Evolutionary conservation across 805 yeast genomes (phyloP).

Genomic region (Lipomyces kockii): DNA sequence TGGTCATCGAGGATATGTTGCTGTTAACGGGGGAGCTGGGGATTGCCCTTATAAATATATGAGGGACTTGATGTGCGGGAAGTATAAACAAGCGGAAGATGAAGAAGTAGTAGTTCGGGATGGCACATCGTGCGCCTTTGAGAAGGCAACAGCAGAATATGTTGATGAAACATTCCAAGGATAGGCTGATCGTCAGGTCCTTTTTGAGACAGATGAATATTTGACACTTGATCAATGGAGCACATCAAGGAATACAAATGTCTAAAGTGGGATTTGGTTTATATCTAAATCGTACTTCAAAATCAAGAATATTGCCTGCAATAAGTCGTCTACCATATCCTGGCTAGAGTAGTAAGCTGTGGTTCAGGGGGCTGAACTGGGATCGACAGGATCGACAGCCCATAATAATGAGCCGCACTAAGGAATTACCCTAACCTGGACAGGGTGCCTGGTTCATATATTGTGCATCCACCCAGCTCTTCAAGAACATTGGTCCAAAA

Average conservation of each 20-base stretch:
- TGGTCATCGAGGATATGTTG: constrained; percentile 17
- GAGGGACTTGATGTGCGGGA: constrained; percentile 4
- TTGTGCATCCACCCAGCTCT: too few relatives aligned
- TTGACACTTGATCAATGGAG: neutral
- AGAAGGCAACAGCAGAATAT: neutral
- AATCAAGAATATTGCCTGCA: too few relatives aligned
- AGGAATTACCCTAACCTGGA: too few relatives aligned
- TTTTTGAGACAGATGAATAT: neutral
- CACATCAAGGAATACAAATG: neutral
- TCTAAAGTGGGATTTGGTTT: neutral
- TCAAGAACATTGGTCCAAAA: too few relatives aligned
- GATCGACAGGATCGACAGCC: too few relatives aligned
- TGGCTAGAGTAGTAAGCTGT: too few relatives aligned
- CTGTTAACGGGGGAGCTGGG: constrained; percentile 8
- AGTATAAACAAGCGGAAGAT: constrained; percentile 15
- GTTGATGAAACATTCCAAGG: neutral
- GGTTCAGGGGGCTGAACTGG: too few relatives aligned
- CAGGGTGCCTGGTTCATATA: too few relatives aligned
- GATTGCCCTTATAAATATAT: constrained; percentile 12
- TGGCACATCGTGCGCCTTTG: constrained; percentile 7
- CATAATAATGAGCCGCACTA: too few relatives aligned
- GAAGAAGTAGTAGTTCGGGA: constrained; percentile 7
- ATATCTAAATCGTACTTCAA: too few relatives aligned
- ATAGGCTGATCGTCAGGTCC: neutral
- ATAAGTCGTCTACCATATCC: too few relatives aligned